phyloP scores from a whole-genome alignment of 495 filamentous ascomycete species.

The Podospora pseudopauciseta region DNA sequence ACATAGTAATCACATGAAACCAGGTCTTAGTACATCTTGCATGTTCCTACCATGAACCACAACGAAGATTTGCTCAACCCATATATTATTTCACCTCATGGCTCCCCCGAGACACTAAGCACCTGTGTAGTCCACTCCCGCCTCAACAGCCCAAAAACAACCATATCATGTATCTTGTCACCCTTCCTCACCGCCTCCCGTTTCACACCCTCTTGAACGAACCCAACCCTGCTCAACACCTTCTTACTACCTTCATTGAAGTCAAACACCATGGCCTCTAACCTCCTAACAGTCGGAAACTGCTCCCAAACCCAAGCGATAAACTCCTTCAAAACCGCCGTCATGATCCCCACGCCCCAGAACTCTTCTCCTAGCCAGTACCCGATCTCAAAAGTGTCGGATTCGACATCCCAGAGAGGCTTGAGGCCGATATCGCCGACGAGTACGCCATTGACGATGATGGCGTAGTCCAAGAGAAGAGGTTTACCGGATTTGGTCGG shows the following conservation, averaged over 20 bases:
- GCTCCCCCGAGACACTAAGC: neutral
- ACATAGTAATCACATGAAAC: neutral
- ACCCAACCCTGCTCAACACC: slow-evolving; percentile 38
- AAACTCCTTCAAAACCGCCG: slow-evolving; percentile 25
- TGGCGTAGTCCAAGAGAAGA: slow-evolving; percentile 27
- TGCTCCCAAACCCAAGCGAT: slow-evolving; percentile 36
- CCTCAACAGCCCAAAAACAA: slow-evolving; percentile 34
- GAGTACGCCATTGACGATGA: slow-evolving; percentile 29
- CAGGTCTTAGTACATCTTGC: no score
- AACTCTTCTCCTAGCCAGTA: slow-evolving; percentile 36
- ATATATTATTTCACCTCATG: neutral
- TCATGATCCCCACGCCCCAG: slow-evolving; percentile 42
- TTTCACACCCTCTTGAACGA: slow-evolving; percentile 35
- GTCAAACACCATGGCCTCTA: slow-evolving; percentile 34
- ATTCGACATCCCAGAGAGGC: slow-evolving; percentile 29
- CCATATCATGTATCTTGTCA: slow-evolving; percentile 31
- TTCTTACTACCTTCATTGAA: slow-evolving; percentile 33
- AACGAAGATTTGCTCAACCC: no score
- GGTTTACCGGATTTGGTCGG: neutral
- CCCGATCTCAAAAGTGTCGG: slow-evolving; percentile 36
- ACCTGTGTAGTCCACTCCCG: slow-evolving; percentile 26
- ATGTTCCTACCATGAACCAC: no score
- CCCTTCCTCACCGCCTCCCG: slow-evolving; percentile 36
- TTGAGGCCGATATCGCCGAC: slow-evolving; percentile 36
- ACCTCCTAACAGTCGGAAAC: slow-evolving; percentile 28